phyloP scores from a whole-genome alignment of 2,329 filamentous ascomycete genomes.

The Pyrenophora tritici-repentis region DNA sequence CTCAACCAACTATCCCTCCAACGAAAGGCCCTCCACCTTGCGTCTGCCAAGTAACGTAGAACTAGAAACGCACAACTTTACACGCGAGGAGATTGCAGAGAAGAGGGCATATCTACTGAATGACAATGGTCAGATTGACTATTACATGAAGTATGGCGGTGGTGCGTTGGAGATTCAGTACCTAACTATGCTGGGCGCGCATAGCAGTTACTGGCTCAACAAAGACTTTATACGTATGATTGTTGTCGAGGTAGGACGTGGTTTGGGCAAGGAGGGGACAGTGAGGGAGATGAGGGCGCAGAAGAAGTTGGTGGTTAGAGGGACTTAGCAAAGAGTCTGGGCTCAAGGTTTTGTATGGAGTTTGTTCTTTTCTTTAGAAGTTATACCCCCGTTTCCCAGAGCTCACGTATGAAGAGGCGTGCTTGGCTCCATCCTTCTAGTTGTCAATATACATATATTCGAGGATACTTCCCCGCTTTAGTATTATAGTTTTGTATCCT shows the following conservation, averaged over 20 bases:
- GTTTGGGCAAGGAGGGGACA: constrained; percentile 67
- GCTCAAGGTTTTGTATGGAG: not conserved
- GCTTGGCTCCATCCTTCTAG: too few species aligned
- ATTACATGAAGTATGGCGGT: constrained; percentile 78
- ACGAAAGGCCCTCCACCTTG: constrained; percentile 33
- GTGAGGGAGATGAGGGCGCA: constrained; percentile 61
- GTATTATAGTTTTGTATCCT: too few species aligned
- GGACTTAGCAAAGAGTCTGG: not conserved
- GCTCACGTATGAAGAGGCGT: too few species aligned
- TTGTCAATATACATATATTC: too few species aligned
- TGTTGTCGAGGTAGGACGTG: constrained; percentile 82
- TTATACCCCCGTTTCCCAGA: not conserved
- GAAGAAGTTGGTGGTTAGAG: constrained; percentile 41
- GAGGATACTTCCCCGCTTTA: too few species aligned
- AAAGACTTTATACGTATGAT: constrained; percentile 88
- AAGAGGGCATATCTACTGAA: constrained; percentile 86
- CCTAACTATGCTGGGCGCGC: constrained; percentile 93
- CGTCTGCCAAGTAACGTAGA: constrained; percentile 67
- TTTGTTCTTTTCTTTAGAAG: not conserved
- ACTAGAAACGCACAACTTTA: constrained; percentile 93
- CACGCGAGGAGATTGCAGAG: constrained; percentile 88
- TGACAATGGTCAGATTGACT: constrained; percentile 96
- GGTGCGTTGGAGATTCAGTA: constrained; percentile 95
- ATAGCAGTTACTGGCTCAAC: constrained; percentile 91
- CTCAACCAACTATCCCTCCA: constrained; percentile 25